phyloP scores from a whole-genome alignment of 2,329 filamentous ascomycete genomes.

The Phaeosphaeriaceae sp. region DNA sequence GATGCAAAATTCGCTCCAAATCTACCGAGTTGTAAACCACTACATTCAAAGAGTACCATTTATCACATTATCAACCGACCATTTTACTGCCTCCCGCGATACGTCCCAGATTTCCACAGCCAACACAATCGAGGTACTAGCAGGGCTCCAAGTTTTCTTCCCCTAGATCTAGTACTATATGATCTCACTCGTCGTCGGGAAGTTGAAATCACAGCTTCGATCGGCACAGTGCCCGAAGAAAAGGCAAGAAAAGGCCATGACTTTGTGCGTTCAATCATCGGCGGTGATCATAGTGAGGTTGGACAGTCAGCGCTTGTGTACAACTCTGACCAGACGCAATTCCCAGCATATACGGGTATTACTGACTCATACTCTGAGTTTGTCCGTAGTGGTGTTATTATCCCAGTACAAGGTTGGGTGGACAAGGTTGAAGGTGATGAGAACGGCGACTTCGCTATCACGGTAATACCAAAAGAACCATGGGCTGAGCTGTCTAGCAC shows the following conservation, averaged over 20 bases:
- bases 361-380: slow-evolving; percentile 77
- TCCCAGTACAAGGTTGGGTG: slow-evolving; percentile 49
- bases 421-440: slow-evolving; percentile 20
- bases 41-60: slow-evolving; percentile 58
- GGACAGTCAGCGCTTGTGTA: slow-evolving; percentile 46
- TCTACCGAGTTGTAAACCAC: slow-evolving; percentile 15
- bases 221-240: slow-evolving; percentile 68
- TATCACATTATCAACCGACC: slow-evolving; percentile 74
- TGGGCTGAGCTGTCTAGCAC: slow-evolving; percentile 14
- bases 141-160: slow-evolving; percentile 66
- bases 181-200: slow-evolving; percentile 69
- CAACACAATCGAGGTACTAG: slow-evolving; percentile 41
- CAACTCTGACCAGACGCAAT: slow-evolving; percentile 51
- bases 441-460: slow-evolving; percentile 5
- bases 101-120: slow-evolving; percentile 45
- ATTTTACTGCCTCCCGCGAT: slow-evolving; percentile 72
- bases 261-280: slow-evolving; percentile 53
- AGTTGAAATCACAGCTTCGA: slow-evolving; percentile 64
- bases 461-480: slow-evolving; percentile 17
- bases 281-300: slow-evolving; percentile 53
- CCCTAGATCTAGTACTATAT: slow-evolving; percentile 74
- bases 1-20: slow-evolving; percentile 63
- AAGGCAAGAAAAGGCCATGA: slow-evolving; percentile 62
- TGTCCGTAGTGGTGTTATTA: slow-evolving; percentile 65
- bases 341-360: slow-evolving; percentile 71